These are phyloP conservation scores for Metschnikowia amazonensis DNA, from an alignment of 805 yeast genomes.

Conservation along the genomic window DNA sequence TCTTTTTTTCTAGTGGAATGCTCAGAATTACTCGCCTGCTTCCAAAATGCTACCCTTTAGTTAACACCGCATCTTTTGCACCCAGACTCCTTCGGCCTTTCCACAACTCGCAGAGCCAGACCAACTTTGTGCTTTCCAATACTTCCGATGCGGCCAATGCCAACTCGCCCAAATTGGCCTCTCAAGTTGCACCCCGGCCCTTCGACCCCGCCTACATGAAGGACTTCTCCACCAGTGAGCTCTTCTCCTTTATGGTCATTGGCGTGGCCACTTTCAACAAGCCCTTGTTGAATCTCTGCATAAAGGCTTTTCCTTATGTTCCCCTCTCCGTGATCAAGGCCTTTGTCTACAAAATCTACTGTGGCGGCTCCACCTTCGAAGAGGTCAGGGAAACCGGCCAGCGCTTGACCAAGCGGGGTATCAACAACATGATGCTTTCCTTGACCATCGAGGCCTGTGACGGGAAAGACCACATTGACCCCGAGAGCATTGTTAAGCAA, in stretches of 20 bases:
- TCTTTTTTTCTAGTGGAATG: no score
- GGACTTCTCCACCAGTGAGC: slow-evolving; percentile 49
- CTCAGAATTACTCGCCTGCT: slow-evolving; percentile 4
- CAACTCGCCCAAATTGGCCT: slow-evolving; percentile 11
- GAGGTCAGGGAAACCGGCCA: slow-evolving; percentile 73
- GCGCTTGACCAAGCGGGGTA: slow-evolving; percentile 65
- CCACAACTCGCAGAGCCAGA: slow-evolving; percentile 13
- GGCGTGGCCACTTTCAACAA: slow-evolving; percentile 68
- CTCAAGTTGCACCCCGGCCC: slow-evolving; percentile 8
- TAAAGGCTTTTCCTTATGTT: slow-evolving; percentile 65
- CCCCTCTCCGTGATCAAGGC: slow-evolving; percentile 70
- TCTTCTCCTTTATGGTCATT: slow-evolving; percentile 62
- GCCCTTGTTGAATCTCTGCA: slow-evolving; percentile 55
- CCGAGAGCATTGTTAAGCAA: slow-evolving; percentile 55
- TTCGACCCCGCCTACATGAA: slow-evolving; percentile 26
- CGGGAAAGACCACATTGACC: slow-evolving; percentile 63
- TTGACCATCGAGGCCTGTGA: slow-evolving; percentile 91
- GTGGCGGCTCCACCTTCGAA: slow-evolving; percentile 79
- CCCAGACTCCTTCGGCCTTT: slow-evolving; percentile 4
- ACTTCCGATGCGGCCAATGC: slow-evolving; percentile 7
- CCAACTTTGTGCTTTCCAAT: slow-evolving; percentile 10
- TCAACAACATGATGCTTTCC: slow-evolving; percentile 92
- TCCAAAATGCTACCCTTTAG: slow-evolving; percentile 3
- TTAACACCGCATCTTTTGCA: background rate
- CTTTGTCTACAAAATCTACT: slow-evolving; percentile 76